These are phyloP conservation scores for Nicotiana benthamiana DNA, from an alignment of 257 asterid genomes.

Conservation along the genomic window DNA sequence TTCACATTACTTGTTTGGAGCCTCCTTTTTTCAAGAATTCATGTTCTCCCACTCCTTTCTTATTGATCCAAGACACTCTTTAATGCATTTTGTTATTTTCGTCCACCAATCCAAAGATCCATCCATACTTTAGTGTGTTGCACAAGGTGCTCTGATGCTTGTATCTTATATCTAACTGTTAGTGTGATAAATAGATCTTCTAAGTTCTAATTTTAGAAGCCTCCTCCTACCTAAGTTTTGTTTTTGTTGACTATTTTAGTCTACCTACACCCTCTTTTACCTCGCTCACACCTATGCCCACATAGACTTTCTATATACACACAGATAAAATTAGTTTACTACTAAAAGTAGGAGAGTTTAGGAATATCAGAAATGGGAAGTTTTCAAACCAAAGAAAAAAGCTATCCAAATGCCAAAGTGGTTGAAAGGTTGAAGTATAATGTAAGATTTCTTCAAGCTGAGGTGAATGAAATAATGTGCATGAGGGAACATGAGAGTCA, in stretches of 20 bases:
- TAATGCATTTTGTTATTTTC: too few relatives aligned
- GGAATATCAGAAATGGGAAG: slow-evolving; percentile 39
- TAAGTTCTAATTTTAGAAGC: neutral
- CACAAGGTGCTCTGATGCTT: neutral
- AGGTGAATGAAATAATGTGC: slow-evolving; percentile 53
- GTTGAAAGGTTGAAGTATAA: slow-evolving; percentile 52
- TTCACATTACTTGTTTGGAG: neutral
- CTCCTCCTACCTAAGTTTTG: neutral
- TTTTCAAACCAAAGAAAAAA: slow-evolving; percentile 37
- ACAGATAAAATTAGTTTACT: neutral
- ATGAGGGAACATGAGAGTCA: slow-evolving; percentile 55
- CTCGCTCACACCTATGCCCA: neutral
- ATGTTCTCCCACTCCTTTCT: neutral
- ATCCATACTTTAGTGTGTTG: too few relatives aligned
- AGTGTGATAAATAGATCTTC: neutral
- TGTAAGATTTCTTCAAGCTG: slow-evolving; percentile 43
- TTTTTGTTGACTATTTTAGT: neutral
- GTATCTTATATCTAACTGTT: neutral
- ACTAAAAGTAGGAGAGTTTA: neutral
- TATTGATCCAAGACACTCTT: neutral
- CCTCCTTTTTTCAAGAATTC: neutral
- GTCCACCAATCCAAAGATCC: too few relatives aligned
- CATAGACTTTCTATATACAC: neutral
- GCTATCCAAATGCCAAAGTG: slow-evolving; percentile 20
- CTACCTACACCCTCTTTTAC: neutral